Base-by-base conservation (phyloP, 257 asterid species). In the Lavandula angustifolia region DNA sequence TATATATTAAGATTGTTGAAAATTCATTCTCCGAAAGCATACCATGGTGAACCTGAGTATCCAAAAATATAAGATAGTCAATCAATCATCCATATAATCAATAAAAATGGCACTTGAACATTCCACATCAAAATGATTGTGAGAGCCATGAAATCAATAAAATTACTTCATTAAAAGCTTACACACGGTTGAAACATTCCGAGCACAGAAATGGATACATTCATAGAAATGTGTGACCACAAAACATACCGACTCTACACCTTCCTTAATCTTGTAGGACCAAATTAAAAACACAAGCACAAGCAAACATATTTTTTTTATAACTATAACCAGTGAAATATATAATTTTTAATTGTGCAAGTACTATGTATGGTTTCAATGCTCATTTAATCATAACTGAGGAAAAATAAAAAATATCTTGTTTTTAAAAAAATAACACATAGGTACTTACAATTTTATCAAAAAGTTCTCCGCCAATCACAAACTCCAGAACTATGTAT, bases 401-500 rank as follows among this genome's bases (percentile, higher is more conserved):
- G 16, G 47, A 42, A 18, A 22, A 22, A 22, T 22, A 49, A 61
- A 67, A 43, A 7, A 57, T 47, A 59, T 69, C 2, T 54, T 51
- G 16, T 13, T 17, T 50, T 54, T 53, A 14, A 42, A 27, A 43
- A 64, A 57, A 57, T 31, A 42, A 35, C 27, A 35, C 27, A 65
- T 35, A 72, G 46, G 40, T 67, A 60, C 94, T 79, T 80, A 89
- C 98, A 77, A 89, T 85, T 80, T 77, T 82, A 70, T 92, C 97
- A 60, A 82, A 92, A 63, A 92, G 89, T 78, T 87, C 95, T 72
- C 98, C 98, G 31, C 98, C 98, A 12, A 85, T 74, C 69, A 85
- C 95, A 75, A 87, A 86, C 87, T 92, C 98, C 65, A 87, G 85
- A 67, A 92, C 85, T 54, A 89, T 82, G 78, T 82, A 92, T 71